Evolutionary conservation across 768 basidiomycete genomes (phyloP).

Genomic region (Lactarius quietus): DNA sequence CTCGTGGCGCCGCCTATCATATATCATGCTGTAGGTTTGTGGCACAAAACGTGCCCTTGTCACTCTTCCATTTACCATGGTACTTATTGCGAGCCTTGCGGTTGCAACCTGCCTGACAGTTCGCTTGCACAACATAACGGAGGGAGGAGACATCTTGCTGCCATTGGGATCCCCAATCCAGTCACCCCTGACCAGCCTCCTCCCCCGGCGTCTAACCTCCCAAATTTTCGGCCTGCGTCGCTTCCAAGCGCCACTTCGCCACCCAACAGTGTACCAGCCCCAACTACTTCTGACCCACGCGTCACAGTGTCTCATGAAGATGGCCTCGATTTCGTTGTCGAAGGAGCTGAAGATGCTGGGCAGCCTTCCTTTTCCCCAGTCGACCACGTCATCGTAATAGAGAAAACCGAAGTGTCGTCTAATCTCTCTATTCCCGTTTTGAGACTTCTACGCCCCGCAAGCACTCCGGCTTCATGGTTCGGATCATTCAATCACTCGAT

Average conservation of each 20-base stretch:
- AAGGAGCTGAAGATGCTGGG: background rate
- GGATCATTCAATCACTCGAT: background rate
- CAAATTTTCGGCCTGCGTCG: background rate
- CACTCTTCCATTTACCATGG: too few species aligned
- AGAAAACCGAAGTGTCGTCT: background rate
- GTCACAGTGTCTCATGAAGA: slow-evolving; percentile 4
- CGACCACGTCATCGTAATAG: background rate
- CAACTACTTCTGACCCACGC: background rate
- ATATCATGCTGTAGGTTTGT: too few species aligned
- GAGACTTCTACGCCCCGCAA: background rate
- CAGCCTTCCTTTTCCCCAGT: background rate
- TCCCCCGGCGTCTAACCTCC: background rate
- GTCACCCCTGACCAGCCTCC: background rate
- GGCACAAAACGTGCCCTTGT: too few species aligned
- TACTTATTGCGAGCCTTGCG: slow-evolving; percentile 21
- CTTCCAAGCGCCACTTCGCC: background rate
- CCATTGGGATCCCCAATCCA: background rate
- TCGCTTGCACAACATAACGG: background rate
- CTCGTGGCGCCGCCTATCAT: too few species aligned
- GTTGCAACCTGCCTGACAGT: background rate
- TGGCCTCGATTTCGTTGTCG: slow-evolving; percentile 12
- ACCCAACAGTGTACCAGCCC: background rate
- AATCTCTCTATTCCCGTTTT: background rate
- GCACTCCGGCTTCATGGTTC: slow-evolving; percentile 6
- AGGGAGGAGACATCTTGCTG: background rate